phyloP scores from a whole-genome alignment of 2,329 filamentous ascomycete genomes.

The Colletotrichum sp. region DNA sequence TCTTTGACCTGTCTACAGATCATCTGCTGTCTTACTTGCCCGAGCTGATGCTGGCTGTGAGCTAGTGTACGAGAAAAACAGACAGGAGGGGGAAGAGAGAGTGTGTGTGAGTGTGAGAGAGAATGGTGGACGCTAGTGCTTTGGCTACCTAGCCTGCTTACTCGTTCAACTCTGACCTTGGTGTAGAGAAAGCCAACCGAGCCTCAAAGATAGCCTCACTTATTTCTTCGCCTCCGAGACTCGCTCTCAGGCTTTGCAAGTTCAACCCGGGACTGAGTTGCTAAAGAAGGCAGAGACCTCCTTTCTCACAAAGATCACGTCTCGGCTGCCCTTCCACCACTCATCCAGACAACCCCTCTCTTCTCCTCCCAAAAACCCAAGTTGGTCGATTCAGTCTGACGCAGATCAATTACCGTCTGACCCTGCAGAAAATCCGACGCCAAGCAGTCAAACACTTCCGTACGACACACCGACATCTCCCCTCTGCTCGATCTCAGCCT shows the following conservation, averaged over 20 bases:
- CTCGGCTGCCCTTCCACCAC: background rate
- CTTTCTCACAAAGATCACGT: background rate
- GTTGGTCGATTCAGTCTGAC: background rate
- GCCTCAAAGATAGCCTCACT: background rate
- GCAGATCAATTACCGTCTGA: background rate
- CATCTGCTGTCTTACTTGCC: background rate
- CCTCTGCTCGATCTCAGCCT: background rate
- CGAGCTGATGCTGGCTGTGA: background rate
- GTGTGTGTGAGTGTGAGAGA: background rate
- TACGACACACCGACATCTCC: background rate
- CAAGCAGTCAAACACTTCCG: background rate
- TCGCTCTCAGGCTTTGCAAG: background rate
- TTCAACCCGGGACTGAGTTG: background rate
- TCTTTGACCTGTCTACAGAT: background rate
- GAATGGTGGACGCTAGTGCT: background rate
- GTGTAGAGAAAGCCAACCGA: background rate
- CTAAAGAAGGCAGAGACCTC: background rate
- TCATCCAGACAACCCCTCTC: background rate
- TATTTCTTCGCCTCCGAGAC: background rate
- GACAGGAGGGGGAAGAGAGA: background rate
- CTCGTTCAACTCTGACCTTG: background rate
- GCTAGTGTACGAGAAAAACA: background rate
- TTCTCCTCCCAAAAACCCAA: background rate
- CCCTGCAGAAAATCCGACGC: background rate
- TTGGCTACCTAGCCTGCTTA: background rate